Evolutionary conservation across 1,284 basidiomycete genomes (phyloP), one percentile per base, ranked within the genome.

Genomic region (Tausonia pullulans): DNA sequence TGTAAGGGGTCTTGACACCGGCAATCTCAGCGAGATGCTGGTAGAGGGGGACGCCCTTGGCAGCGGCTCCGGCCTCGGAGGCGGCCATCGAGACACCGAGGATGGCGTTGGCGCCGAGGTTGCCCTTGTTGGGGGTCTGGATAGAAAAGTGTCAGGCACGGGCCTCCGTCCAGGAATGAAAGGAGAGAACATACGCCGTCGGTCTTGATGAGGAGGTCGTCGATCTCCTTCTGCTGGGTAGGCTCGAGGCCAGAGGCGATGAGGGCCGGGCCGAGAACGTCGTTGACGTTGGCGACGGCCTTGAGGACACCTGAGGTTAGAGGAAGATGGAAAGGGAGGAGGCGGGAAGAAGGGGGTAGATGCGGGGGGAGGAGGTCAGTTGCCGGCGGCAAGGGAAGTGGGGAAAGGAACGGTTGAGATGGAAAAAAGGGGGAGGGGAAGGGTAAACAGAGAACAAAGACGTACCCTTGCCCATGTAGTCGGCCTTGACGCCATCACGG

Each of bases 41-140:
- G 84, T 98, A 98, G 72, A 97, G 87, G 66, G 96, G 92, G 64
- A 98, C 81, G 69, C 87, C 89, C 63, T 58, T 65, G 44, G 48
- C 89, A 64, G 85, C 88, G 60, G 96, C 96, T 74, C 82, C 96
- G 69, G 96, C 96, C 80, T 92, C 87, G 65, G 90, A 85, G 67
- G 89, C 90, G 60, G 95, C 96, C 78, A 98, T 98, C 69, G 91
- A 96, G 73, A 99, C 91, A 80, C 93, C 96, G 68, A 99, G 90
- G 78, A 98, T 97, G 75, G 96, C 96, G 79, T 99, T 99, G 69
- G 96, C 96, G 73, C 96, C 96, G 74, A 98, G 87, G 80, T 96
- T 97, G 78, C 92, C 92, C 85, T 99, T 99, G 88, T 99, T 99
- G 71, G 90, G 81, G 64, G 64, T 65, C 64, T 65, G 59, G 2